Evolutionary conservation across 768 basidiomycete species (phyloP), one percentile per base, ranked within the genome.

Genomic region (Lanmaoa pseudosensibilis): DNA sequence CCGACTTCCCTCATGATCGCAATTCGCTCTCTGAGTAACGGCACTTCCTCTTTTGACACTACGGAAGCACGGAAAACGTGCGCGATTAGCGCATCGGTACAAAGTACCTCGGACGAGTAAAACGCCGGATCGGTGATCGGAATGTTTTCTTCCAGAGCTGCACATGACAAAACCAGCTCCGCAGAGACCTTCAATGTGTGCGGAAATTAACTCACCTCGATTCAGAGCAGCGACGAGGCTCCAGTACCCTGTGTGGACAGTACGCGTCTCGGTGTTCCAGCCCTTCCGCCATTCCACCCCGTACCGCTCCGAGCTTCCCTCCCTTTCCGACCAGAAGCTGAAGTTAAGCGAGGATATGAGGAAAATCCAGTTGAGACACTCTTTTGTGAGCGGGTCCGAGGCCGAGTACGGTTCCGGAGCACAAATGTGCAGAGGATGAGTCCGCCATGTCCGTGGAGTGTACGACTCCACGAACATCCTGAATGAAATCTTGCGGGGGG

Each of bases 271-370:
- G n/a, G 72, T 75, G 15, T 72, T 73, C 89, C 91, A 92, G 1
- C 84, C 82, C 9, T 78, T 71, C 50, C 83, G 78, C 92, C 92
- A 94, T 63, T 86, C 79, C 3, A 95, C 85, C 21, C 88, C 90
- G 66, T 85, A 96, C 27, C 90, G 79, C 34, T 81, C 84, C 4
- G 75, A 61, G 6, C 61, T 70, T 0, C 83, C 82, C 58, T 87
- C 84, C 40, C 72, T 78, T 65, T 87, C 84, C 1, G 88, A 92
- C 94, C 94, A 95, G 71, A 92, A 96, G 64, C 82, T 90, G 71
- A 92, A 96, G 71, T 93, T 96, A 49, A 92, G 80, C 16, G 86
- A 81, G 3, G 88, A 93, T 40, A 95, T 86, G 57, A 91, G 81
- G 72, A 95, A 94, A 56, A 95, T 87, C 92, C 92, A 95, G 73